Evolutionary conservation across 176 grass and related monocot species (phyloP), one percentile per base, ranked within the genome.

Genomic region (Oryza nivara): DNA sequence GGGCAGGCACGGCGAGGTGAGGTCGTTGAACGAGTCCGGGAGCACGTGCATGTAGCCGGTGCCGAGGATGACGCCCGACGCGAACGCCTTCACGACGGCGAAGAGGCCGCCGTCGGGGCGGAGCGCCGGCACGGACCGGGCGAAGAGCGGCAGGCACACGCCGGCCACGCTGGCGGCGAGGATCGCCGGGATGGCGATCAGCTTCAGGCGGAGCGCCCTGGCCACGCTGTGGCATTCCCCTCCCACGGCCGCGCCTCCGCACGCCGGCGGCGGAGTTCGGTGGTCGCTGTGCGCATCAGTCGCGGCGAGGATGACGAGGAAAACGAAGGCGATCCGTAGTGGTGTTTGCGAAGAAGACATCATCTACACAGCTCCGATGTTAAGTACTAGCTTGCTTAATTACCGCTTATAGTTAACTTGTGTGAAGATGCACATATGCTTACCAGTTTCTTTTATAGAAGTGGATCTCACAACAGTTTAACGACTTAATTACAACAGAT

Each of bases 11-110:
- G 89, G 91, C 20, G 94, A 93, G 48, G 0, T 82, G 66, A 96
- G 87, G 86, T 81, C 32, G 49, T 80, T 47, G 84, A 91, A 93
- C 3, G 91, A 89, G 89, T 96, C 94, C 15, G 94, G 89, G 19
- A 96, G 86, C 12, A 96, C 89, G 80, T 96, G 94, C 89, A 96
- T 93, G 84, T 93, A 91, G 1, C 91, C 91, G 11, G 94, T 96
- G 67, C 74, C 66, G 46, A 96, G 86, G 89, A 96, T 96, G 74
- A 96, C 91, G 10, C 94, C 89, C 9, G 86, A 93, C 25, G 94
- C 89, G 78, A 93, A 93, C 10, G 91, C 91, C 86, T 96, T 96
- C 25, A 93, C 91, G 86, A 93, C 1, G 47, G 82, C 67, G 84
- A 96, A 96, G 78, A 96, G 81, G 78, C 89, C 74, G 26, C 89